Conservation (phyloP, 352 stramenopile species). For the Globisporangium perplexum region DNA sequence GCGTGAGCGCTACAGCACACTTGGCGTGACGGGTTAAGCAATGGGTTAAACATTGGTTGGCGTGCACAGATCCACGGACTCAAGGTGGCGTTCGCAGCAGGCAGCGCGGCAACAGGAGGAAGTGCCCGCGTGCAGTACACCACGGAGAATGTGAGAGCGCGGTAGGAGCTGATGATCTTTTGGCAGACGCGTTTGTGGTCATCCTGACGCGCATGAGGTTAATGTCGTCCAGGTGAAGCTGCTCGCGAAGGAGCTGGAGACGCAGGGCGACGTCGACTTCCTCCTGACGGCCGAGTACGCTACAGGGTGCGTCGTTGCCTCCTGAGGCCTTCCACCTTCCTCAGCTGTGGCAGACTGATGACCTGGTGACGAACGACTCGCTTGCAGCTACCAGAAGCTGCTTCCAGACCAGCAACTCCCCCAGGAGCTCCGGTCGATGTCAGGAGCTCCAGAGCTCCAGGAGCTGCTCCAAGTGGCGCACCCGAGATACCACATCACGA, state of each 20-base stretch:
- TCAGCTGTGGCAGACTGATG: neutral
- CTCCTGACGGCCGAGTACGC: constrained; percentile 55
- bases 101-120: neutral
- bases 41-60: neutral
- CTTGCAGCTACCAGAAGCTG: constrained; percentile 40
- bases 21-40: neutral
- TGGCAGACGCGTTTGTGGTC: neutral
- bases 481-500: constrained; percentile 77
- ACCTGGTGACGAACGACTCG: neutral
- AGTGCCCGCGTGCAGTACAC: neutral
- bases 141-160: neutral
- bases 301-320: constrained; percentile 16
- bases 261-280: constrained; percentile 45
- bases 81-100: constrained; percentile 22
- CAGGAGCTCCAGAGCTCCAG: constrained; percentile 21
- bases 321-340: neutral
- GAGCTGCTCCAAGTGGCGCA: constrained; percentile 36
- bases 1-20: too few relatives aligned
- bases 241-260: neutral
- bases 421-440: constrained; percentile 28
- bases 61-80: constrained; percentile 14
- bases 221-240: constrained; percentile 18
- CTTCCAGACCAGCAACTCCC: constrained; percentile 57
- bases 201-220: neutral
- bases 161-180: neutral